A percentile compares a stretch with the other conserved stretches of the same genome.
Conservation (phyloP, 208 protist species). For the Wallacemonas rigidus region DNA sequence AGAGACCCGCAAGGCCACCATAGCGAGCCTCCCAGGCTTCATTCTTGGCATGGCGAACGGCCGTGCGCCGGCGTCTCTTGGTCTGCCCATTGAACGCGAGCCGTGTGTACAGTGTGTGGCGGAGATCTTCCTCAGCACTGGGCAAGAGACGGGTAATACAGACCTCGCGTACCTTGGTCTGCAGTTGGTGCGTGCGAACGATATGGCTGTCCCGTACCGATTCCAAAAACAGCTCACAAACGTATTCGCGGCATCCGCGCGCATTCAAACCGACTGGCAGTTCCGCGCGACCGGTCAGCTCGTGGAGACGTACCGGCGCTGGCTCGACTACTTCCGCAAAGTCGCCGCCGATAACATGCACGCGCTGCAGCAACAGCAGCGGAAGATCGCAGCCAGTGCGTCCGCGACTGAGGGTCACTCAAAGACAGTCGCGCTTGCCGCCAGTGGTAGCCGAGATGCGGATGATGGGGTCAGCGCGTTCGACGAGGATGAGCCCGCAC, state of each 20-base stretch:
- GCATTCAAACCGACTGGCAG: slow-evolving; percentile 83
- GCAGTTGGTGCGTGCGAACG: slow-evolving; percentile 83
- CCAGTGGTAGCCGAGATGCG: neutral
- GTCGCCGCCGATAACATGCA: slow-evolving; percentile 54
- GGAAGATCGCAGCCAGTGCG: neutral
- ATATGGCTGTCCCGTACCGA: slow-evolving; percentile 66
- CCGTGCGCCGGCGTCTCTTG: slow-evolving; percentile 58
- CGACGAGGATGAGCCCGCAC: slow-evolving; percentile 16
- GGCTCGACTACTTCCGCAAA: slow-evolving; percentile 66
- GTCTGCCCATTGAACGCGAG: slow-evolving; percentile 49
- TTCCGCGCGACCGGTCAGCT: slow-evolving; percentile 71
- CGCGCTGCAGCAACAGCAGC: slow-evolving; percentile 29
- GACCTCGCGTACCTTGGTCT: slow-evolving; percentile 79
- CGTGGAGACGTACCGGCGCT: slow-evolving; percentile 51
- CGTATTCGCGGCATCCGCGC: slow-evolving; percentile 74
- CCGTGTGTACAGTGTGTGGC: slow-evolving; percentile 54
- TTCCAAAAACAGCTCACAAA: slow-evolving; percentile 87
- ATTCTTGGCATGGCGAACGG: slow-evolving; percentile 79
- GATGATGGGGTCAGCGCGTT: neutral
- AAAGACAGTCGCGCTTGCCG: no score
- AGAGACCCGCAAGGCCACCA: slow-evolving; percentile 43
- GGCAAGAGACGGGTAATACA: slow-evolving; percentile 82
- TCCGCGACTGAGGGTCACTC: no score
- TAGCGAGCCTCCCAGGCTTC: slow-evolving; percentile 65
- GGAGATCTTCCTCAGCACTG: slow-evolving; percentile 63